These are phyloP conservation scores for Vitis hybrid DNA, from an alignment of 177 flowering plant species.

Conservation along the genomic window DNA sequence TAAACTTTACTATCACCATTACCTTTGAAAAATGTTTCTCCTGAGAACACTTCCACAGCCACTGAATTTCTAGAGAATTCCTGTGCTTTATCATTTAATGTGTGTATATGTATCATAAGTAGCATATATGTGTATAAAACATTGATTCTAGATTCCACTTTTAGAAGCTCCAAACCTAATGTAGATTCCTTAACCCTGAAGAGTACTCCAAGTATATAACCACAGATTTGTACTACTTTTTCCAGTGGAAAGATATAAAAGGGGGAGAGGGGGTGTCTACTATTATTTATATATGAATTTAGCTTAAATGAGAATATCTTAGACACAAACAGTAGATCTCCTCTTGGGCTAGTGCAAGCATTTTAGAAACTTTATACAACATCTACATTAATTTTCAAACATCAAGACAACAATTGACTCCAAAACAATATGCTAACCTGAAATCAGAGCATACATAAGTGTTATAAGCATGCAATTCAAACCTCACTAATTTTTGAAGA, in stretches of 20 bases:
- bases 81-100: neutral
- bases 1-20: too few relatives aligned
- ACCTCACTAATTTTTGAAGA: slow-evolving; percentile 84
- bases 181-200: neutral
- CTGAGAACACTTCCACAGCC: too few relatives aligned
- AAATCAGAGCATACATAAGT: neutral
- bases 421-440: neutral
- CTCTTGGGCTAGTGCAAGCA: neutral
- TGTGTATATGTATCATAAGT: neutral
- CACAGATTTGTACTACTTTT: too few relatives aligned
- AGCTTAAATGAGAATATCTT: neutral
- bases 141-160: neutral
- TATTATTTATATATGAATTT: neutral
- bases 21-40: too few relatives aligned
- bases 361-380: neutral
- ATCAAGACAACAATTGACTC: neutral
- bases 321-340: neutral
- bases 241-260: too few relatives aligned
- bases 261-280: neutral
- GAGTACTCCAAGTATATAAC: neutral
- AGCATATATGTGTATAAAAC: too few relatives aligned
- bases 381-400: neutral
- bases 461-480: slow-evolving; percentile 1
- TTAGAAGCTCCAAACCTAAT: neutral
- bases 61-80: neutral